Evolutionary conservation across 1,139 yeast genomes (phyloP).

Genomic region (Debaryomyces udenii): DNA sequence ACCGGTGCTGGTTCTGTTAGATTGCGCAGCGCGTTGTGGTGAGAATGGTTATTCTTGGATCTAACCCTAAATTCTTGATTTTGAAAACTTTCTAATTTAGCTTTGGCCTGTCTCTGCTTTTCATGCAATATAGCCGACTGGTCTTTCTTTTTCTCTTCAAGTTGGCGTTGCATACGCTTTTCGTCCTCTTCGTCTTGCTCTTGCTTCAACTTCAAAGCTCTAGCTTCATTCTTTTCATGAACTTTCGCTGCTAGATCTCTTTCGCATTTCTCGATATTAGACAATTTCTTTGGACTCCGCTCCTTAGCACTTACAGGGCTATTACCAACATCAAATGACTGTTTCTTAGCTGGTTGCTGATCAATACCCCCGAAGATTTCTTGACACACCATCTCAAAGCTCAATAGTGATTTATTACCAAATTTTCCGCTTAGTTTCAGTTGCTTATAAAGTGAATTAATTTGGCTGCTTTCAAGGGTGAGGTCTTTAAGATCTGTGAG

Average conservation of each 20-base stretch:
- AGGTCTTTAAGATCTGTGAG: conserved; percentile 19
- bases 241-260: conserved; percentile 37
- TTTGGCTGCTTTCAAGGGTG: conserved; percentile 4
- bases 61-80: conserved; percentile 8
- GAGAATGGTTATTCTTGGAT: conserved; percentile 8
- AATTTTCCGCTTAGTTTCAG: conserved; percentile 16
- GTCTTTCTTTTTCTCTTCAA: conserved; percentile 13
- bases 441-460: conserved; percentile 8
- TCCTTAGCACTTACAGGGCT: neutral
- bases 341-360: neutral
- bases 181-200: conserved; percentile 13
- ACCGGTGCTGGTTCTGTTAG: conserved; percentile 25
- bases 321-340: neutral
- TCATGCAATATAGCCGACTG: conserved; percentile 28
- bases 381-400: conserved; percentile 37
- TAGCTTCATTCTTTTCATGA: conserved; percentile 30
- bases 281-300: neutral
- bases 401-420: conserved; percentile 30
- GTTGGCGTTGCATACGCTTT: conserved; percentile 10
- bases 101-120: conserved; percentile 36
- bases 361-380: conserved; percentile 29
- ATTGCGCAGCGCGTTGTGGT: conserved; percentile 16
- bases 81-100: conserved; percentile 30
- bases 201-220: conserved; percentile 26
- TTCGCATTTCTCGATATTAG: conserved; percentile 26